Evolutionary conservation across 164 flowering plant species (phyloP).

Genomic region (Piper longum): DNA sequence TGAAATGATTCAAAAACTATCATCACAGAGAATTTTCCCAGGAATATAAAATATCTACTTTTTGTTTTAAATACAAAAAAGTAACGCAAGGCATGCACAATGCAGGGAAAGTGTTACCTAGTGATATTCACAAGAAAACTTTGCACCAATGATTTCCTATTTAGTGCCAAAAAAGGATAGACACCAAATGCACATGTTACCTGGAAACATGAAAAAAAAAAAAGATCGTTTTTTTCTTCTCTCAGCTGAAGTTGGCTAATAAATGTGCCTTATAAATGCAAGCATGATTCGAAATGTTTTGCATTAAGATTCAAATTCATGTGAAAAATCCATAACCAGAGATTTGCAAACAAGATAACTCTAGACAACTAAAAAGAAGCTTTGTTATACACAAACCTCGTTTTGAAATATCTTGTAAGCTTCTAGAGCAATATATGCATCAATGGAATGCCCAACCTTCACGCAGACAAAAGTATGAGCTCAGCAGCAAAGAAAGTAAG

Average conservation of each 20-base stretch:
- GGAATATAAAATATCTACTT: background rate
- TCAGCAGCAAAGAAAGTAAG: constrained; percentile 7
- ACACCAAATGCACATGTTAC: constrained; percentile 54
- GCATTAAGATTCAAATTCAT: too few relatives aligned
- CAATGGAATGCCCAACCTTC: constrained; percentile 95
- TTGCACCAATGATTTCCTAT: constrained; percentile 41
- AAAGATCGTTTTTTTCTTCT: background rate
- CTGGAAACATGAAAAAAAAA: constrained; percentile 18
- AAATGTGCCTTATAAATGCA: background rate
- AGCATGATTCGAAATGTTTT: background rate
- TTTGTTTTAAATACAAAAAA: constrained; percentile 6
- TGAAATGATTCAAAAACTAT: constrained; percentile 17
- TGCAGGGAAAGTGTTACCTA: constrained; percentile 15
- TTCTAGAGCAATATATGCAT: constrained; percentile 72
- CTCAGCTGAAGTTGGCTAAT: background rate
- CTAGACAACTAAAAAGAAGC: background rate
- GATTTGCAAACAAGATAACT: background rate
- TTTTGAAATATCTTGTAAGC: constrained; percentile 38
- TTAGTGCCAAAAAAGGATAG: constrained; percentile 70
- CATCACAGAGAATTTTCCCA: background rate
- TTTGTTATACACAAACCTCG: constrained; percentile 30
- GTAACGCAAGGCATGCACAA: constrained; percentile 2
- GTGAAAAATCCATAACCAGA: too few relatives aligned
- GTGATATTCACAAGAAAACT: constrained; percentile 40
- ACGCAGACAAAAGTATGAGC: background rate